A percentile compares a stretch with the other conserved stretches of the same genome.
These are phyloP conservation scores for Cucumis variabilis DNA, from an alignment of 331 rosid species.

Conservation along the genomic window DNA sequence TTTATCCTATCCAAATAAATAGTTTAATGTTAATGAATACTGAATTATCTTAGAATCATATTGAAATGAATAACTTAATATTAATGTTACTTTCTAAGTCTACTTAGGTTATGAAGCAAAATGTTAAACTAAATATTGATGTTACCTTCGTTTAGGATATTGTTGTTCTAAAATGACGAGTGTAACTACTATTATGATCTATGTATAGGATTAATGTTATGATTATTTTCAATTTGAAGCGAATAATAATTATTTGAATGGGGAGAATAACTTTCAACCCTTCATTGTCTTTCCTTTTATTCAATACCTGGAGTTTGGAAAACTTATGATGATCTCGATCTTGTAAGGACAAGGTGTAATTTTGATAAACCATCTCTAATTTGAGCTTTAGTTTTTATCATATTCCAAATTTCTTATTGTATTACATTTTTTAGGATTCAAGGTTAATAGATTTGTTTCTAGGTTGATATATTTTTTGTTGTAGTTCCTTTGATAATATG, in stretches of 20 bases:
- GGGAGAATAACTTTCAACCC: slow-evolving; percentile 9
- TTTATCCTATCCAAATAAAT: too few species aligned
- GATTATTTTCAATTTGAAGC: background rate
- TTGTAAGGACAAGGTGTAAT: too few species aligned
- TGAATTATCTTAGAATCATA: slow-evolving; percentile 8
- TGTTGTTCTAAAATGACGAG: background rate
- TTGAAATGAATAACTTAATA: background rate
- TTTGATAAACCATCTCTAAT: background rate
- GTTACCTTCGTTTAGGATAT: background rate
- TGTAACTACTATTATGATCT: background rate
- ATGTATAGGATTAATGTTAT: background rate
- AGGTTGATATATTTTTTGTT: too few species aligned
- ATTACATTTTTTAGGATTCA: too few species aligned
- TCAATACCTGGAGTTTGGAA: background rate
- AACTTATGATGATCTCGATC: too few species aligned
- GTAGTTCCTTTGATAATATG: too few species aligned
- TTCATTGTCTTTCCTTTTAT: background rate
- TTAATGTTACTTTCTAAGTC: background rate
- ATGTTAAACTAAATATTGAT: background rate
- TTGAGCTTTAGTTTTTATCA: too few species aligned
- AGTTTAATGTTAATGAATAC: slow-evolving; percentile 27
- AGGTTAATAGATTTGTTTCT: too few species aligned
- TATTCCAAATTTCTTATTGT: too few species aligned
- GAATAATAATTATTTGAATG: background rate
- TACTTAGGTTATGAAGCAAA: slow-evolving; percentile 9